Base-by-base conservation (phyloP, 768 basidiomycete genomes). In the Cantharellus cinnabarinus region DNA sequence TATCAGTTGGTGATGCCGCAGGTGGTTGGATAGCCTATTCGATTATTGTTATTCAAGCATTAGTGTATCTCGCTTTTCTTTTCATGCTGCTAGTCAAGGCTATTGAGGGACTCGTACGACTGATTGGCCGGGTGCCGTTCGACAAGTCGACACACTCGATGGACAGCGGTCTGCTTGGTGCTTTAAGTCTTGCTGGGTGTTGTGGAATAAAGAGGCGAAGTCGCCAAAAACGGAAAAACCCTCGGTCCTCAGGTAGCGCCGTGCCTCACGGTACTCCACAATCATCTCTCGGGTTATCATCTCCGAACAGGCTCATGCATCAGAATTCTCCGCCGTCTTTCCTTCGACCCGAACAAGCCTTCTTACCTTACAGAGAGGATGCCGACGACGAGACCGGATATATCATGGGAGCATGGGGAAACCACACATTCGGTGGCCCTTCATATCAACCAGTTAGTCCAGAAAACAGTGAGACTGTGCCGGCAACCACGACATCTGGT, bases 21-120 rank as follows among this genome's bases (percentile, higher is more conserved):
- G 80, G 80, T 15, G 85, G 86, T 58, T 99, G 94, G 95, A 82
- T 99, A 14, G 82, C 91, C 7, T 97, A 94, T 69, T 87, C 89
- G 64, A 83, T 98, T 60, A 75, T 98, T 61, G 73, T 91, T 65
- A 84, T 95, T 38, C 70, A 75, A 59, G 77, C 78, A 5, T 75
- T 97, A 60, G 82, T 89, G 52, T 89, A 93, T 68, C 73, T 89
- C 5, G 82, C 85, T n/a, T 80, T 94, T 64, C 66, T 79, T 54
- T 70, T 87, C 59, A 85, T 95, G 76, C 78, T 97, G 44, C 57
- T 85, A 42, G 79, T 84, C 71, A 99, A 99, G 72, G 63, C 94
- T 56, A 66, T 84, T 50, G 94, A 98, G 68, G 90, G 81, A 4
- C 56, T 79, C n/a, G 74, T 88, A 40, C 85, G 94, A 42, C 76